Conservation (phyloP, 371 early-diverging fungal species). For the Conidiobolus incongruus region DNA sequence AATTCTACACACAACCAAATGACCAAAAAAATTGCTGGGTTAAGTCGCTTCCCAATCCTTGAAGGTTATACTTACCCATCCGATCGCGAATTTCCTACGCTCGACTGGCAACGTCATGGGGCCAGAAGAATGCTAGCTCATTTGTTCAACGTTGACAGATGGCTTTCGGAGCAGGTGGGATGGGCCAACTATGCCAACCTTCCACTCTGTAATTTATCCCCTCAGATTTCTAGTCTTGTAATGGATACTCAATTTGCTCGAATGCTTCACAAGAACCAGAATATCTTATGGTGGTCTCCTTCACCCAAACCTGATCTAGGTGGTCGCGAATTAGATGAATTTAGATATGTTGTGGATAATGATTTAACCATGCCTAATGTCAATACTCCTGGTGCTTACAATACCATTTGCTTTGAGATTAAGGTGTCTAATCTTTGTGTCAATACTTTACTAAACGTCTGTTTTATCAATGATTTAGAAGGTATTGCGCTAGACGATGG, state of each 20-base stretch:
- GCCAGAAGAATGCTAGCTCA: constrained; percentile 40
- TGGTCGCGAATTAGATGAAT: constrained; percentile 67
- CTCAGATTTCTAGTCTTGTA: constrained; percentile 52
- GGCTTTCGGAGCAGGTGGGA: constrained; percentile 44
- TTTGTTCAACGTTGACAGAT: constrained; percentile 41
- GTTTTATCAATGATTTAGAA: constrained; percentile 51
- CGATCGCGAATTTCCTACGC: constrained; percentile 40
- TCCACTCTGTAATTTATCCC: constrained; percentile 74
- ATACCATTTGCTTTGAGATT: constrained; percentile 60
- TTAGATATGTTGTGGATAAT: constrained; percentile 17
- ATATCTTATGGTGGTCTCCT: constrained; percentile 81
- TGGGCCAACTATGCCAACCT: constrained; percentile 66
- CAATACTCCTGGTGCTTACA: constrained; percentile 47
- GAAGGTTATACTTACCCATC: too few species aligned
- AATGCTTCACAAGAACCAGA: constrained; percentile 37
- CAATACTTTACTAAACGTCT: constrained; percentile 50
- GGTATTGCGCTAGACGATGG: constrained; percentile 20
- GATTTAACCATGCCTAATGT: constrained; percentile 35
- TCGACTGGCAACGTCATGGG: constrained; percentile 68
- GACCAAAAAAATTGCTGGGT: too few species aligned
- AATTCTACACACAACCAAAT: constrained; percentile 23
- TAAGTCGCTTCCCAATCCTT: too few species aligned
- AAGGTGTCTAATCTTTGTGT: constrained; percentile 60
- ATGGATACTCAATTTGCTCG: constrained; percentile 71
- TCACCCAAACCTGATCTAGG: constrained; percentile 68